These are phyloP conservation scores for Astraeus odoratus DNA, from an alignment of 768 basidiomycete genomes.

Conservation along the genomic window DNA sequence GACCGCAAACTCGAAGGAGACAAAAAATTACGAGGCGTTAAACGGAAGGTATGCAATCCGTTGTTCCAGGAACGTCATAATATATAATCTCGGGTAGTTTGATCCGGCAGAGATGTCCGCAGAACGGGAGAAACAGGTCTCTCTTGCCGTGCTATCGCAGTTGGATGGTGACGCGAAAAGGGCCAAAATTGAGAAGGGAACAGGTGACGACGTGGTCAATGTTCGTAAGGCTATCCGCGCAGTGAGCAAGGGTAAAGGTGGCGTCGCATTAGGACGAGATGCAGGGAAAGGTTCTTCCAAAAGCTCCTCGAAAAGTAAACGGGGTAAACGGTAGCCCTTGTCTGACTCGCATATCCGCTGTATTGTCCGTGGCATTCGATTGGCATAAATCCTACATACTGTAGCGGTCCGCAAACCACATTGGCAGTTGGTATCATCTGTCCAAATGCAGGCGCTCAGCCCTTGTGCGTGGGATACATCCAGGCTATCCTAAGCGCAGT, in stretches of 20 bases:
- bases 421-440: no score
- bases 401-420: no score
- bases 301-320: conserved; percentile 20
- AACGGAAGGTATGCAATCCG: conserved; percentile 72
- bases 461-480: no score
- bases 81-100: conserved; percentile 47
- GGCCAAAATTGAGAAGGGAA: conserved; percentile 36
- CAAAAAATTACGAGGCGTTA: conserved; percentile 78
- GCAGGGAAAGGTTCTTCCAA: conserved; percentile 21
- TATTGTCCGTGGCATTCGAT: no score
- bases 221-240: conserved; percentile 81
- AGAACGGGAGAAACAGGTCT: conserved; percentile 60
- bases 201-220: conserved; percentile 57
- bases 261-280: conserved; percentile 47
- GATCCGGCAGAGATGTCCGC: conserved; percentile 69
- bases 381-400: no score
- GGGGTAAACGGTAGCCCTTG: conserved; percentile 22
- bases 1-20: conserved; percentile 89
- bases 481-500: no score
- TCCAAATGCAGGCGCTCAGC: no score
- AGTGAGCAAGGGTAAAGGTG: conserved; percentile 65
- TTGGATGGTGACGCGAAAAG: conserved; percentile 68
- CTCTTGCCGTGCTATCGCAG: conserved; percentile 68
- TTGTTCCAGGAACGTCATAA: neutral
- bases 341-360: no score